Conservation (phyloP, 2,329 filamentous ascomycete species). For the Alternaria burnsii region DNA sequence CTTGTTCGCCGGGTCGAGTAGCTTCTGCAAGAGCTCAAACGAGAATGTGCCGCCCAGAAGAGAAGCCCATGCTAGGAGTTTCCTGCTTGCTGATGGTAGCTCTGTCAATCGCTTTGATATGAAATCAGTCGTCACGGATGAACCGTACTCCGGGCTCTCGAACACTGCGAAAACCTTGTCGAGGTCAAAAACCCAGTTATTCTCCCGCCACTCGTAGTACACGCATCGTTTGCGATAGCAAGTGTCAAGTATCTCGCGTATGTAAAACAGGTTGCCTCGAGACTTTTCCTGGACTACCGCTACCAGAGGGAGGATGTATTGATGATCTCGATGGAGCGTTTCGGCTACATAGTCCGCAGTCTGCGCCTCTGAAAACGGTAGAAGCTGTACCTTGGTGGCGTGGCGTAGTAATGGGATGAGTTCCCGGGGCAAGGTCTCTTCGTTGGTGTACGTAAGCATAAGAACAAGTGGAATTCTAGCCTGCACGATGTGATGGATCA, state of each 20-base stretch:
- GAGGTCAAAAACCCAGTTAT: conserved; percentile 80
- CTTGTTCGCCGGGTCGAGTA: conserved; percentile 75
- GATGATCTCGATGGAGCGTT: conserved; percentile 76
- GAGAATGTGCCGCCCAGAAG: conserved; percentile 84
- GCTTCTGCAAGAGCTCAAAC: conserved; percentile 78
- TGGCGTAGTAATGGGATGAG: conserved; percentile 48
- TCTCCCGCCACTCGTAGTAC: conserved; percentile 87
- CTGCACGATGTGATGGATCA: conserved; percentile 81
- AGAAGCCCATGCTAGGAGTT: conserved; percentile 86
- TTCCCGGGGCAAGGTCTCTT: conserved; percentile 50
- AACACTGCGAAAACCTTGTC: conserved; percentile 89
- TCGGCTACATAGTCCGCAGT: conserved; percentile 83
- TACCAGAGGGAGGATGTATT: conserved; percentile 78
- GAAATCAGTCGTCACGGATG: conserved; percentile 83
- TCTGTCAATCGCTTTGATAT: conserved; percentile 80
- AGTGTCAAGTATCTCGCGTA: conserved; percentile 87
- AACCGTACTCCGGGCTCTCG: conserved; percentile 77
- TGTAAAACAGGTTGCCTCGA: conserved; percentile 87
- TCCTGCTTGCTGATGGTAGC: conserved; percentile 75
- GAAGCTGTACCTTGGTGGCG: conserved; percentile 73
- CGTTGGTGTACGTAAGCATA: conserved; percentile 66
- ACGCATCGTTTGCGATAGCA: conserved; percentile 88
- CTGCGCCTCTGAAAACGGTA: conserved; percentile 78
- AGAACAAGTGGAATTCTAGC: conserved; percentile 79
- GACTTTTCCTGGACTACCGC: conserved; percentile 90